Evolutionary conservation across 75 land plant genomes (phyloP).

Genomic region (Pseudotsuga menziesii): DNA sequence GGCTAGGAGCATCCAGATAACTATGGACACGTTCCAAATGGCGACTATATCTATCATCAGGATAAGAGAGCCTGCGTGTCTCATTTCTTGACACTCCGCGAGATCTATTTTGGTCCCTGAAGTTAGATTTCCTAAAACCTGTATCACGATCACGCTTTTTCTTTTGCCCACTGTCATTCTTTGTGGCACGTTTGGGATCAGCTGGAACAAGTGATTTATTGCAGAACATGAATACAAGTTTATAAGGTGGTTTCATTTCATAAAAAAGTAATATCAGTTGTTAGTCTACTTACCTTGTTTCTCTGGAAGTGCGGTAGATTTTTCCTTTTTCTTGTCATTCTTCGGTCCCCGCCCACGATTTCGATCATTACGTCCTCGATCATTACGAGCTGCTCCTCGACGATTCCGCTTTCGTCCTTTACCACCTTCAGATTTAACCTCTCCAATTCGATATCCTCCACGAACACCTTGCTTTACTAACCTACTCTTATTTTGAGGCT

Average conservation of each 20-base stretch:
- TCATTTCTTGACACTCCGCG: background rate
- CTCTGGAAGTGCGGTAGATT: background rate
- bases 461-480: conserved; percentile 36
- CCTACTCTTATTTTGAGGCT: conserved; percentile 37
- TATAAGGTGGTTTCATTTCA: background rate
- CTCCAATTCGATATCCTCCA: conserved; percentile 35
- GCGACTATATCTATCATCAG: background rate
- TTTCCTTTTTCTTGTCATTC: background rate
- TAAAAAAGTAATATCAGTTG: background rate
- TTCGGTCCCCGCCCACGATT: conserved; percentile 10
- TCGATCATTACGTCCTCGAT: background rate
- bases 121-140: background rate
- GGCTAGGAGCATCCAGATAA: conserved; percentile 1
- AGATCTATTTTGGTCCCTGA: conserved; percentile 10
- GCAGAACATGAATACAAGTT: background rate
- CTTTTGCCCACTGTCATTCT: conserved; percentile 1
- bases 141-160: conserved; percentile 7
- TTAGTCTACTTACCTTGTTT: conserved; percentile 3
- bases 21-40: conserved; percentile 4
- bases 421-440: conserved; percentile 3
- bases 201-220: background rate
- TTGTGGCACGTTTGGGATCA: background rate
- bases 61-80: conserved; percentile 1
- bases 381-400: too few relatives aligned
- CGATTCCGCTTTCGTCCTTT: conserved; percentile 5